phyloP scores from a whole-genome alignment of 1,139 yeast species.

The Yamadazyma siamensis region DNA sequence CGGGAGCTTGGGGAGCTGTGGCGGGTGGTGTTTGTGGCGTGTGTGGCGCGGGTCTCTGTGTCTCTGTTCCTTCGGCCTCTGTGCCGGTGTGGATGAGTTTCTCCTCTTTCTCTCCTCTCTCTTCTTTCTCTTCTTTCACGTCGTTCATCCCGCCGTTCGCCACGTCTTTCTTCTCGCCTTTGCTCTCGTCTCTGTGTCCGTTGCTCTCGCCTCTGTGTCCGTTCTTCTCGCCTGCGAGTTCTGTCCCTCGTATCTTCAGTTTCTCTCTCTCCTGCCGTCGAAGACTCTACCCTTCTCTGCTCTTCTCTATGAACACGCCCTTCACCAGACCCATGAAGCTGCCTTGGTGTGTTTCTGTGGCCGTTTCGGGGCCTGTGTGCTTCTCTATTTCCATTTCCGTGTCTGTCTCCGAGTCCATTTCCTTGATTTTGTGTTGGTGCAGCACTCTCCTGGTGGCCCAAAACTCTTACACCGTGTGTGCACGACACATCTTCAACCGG shows the following conservation, averaged over 20 bases:
- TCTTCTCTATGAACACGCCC: too few species aligned
- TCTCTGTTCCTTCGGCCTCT: constrained; percentile 1
- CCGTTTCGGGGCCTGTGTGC: too few species aligned
- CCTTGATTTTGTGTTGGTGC: too few species aligned
- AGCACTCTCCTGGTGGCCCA: too few species aligned
- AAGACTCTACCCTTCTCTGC: constrained; percentile 1
- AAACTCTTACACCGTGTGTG: too few species aligned
- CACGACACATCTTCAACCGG: too few species aligned
- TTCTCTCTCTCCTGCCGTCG: constrained; percentile 5
- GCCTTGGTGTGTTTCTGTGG: too few species aligned
- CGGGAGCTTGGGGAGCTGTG: constrained; percentile 16
- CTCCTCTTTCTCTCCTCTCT: constrained; percentile 1
- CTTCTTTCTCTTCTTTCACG: constrained; percentile 1
- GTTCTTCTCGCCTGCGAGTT: constrained; percentile 1
- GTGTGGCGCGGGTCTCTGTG: constrained; percentile 1
- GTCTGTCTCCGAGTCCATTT: too few species aligned
- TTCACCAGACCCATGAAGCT: too few species aligned
- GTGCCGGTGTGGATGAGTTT: constrained; percentile 1
- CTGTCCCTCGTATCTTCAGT: constrained; percentile 3
- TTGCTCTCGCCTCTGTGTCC: constrained; percentile 1
- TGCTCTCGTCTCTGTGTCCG: constrained; percentile 1
- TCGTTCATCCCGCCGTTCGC: background rate
- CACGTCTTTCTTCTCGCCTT: background rate
- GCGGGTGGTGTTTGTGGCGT: too few species aligned
- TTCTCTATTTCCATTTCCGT: too few species aligned